Conservation (phyloP, 2,329 filamentous ascomycete species). For the Verticillium albo-atrum region DNA sequence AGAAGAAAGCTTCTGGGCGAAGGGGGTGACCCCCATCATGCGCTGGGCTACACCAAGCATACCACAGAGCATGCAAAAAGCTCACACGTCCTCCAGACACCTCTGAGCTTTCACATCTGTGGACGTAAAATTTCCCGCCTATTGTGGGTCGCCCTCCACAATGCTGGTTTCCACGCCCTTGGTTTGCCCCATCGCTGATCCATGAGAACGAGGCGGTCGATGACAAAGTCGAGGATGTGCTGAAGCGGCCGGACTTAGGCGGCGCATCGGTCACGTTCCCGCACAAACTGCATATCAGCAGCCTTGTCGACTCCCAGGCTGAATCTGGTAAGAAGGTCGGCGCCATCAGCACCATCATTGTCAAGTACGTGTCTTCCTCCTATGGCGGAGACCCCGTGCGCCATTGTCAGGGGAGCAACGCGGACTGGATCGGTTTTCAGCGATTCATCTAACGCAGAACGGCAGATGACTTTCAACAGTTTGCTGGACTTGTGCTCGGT, state of each 20-base stretch:
- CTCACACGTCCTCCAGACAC: not conserved
- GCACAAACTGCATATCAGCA: conserved; percentile 1
- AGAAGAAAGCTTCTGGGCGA: too few relatives aligned
- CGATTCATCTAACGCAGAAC: not conserved
- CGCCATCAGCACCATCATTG: not conserved
- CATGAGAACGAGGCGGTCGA: conserved; percentile 3
- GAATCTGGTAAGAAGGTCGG: not conserved
- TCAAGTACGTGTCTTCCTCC: not conserved
- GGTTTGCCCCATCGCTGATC: conserved; percentile 2
- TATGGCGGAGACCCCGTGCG: not conserved
- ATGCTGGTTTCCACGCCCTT: conserved; percentile 1
- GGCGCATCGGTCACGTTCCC: conserved; percentile 2
- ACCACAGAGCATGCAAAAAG: too few relatives aligned
- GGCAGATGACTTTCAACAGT: not conserved
- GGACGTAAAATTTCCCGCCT: conserved; percentile 4
- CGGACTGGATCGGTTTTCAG: conserved; percentile 1
- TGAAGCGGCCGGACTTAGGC: not conserved
- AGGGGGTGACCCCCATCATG: too few relatives aligned
- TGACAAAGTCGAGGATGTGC: not conserved
- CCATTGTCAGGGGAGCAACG: not conserved
- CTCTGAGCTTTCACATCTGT: conserved; percentile 1
- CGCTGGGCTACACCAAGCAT: too few relatives aligned
- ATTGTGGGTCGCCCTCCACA: conserved; percentile 1
- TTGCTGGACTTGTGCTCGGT: not conserved
- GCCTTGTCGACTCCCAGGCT: not conserved